Base-by-base conservation (phyloP, 169 alveolate species). In the Cystoisospora suis region DNA sequence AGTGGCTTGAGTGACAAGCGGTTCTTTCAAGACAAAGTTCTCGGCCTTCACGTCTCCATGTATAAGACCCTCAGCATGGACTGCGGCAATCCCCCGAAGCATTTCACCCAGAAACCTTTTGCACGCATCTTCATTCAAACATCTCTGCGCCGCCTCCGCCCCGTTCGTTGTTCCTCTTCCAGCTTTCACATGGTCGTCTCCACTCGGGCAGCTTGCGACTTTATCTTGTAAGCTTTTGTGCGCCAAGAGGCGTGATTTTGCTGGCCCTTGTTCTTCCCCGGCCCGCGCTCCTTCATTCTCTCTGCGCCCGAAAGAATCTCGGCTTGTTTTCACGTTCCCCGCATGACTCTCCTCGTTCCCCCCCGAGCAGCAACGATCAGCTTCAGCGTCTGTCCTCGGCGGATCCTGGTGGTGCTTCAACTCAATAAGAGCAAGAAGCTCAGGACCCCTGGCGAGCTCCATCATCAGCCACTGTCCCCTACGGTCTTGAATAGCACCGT, bases 11-110 rank as follows among this genome's bases (percentile, higher is more conserved):
- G 5, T 12, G n/a, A 2, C 3, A 3, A 65, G 77, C n/a, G 77
- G 77, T 17, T 65, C 77, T 44, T 15, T 44, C 44, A 65, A 17
- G 34, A 65, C 7, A n/a, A 65, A 65, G 77, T 65, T 65, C 34
- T 65, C 77, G 45, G 77, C 77, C 42, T 65, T 65, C 77, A 65
- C 77, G 77, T 65, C 77, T 36, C 77, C 77, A 44, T 65, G 77
- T 36, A 65, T 65, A 23, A 65, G 77, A 15, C 77, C 77, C 77
- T 65, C 77, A 1, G 77, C 77, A 20, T 65, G 77, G 36, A 65
- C 45, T n/a, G 45, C 77, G 0, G 77, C 77, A 2, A 65, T 36
- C 44, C 45, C 77, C 77, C 20, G 12, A 20, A 65, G 77, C 77
- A 65, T 65, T n/a, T 65, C 45, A 2, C 36, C 36, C 42, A 65